Base-by-base conservation (phyloP, 352 stramenopile genomes). In the Globisporangium cederbergense region DNA sequence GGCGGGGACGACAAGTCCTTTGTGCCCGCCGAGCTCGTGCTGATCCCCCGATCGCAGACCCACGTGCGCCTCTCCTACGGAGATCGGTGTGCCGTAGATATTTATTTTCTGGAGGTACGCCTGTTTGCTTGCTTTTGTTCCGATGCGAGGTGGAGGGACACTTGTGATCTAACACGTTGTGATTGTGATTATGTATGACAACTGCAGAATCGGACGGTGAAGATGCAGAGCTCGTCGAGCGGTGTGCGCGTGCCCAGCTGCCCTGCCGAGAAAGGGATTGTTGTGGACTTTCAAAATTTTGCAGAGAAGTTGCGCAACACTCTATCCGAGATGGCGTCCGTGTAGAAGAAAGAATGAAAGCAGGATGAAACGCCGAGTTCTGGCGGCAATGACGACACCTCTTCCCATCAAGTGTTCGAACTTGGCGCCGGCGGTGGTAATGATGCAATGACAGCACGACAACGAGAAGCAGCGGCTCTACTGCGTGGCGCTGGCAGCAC, bases 71-170 rank as follows among this genome's bases (percentile, higher is more conserved):
- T 95, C 58, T 89, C 82, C 42, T 95, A 95, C 70, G 85, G 77
- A 57, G 83, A 95, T 63, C 84, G 86, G 28, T 93, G 81, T 70
- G 86, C 83, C 58, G 85, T 95, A 74, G 86, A 95, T 91, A 91
- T 95, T 89, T 93, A 91, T 91, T 95, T 95, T 59, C 77, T 95
- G 65, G 81, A 93, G 86, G 86, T 93, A 45, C 8, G 30, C 22
- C 25, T 28, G 25, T 28, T 46, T 11, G 36, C 36, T 42, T 28
- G 28, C 13, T 7, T 13, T 38, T 55, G 25, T 25, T 57, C 5
- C 28, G 2, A 30, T 28, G 8, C 32, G 32, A 36, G 32, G 32
- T 36, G 32, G 32, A 36, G 32, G 32, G 7, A 36, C 9, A 36
- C 32, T 36, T 28, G 28, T 25, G 30, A 16, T 7, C 50, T 56